Conservation (phyloP, 225 moss, liverwort and hornwort genomes). For the Sphagnum tenellum region DNA sequence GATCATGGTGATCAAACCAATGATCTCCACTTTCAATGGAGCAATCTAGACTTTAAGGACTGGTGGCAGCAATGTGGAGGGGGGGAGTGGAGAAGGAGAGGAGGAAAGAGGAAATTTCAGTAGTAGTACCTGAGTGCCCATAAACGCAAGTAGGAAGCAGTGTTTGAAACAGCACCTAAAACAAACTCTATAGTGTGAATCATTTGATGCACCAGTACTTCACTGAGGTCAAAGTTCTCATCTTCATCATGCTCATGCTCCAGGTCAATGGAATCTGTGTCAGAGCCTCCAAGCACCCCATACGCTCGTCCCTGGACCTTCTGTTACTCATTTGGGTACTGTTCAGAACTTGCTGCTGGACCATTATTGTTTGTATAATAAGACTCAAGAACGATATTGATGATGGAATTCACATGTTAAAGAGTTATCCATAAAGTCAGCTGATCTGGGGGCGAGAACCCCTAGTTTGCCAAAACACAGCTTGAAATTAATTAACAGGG, state of each 20-base stretch:
- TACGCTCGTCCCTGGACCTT: slow-evolving; percentile 70
- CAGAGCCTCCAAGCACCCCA: slow-evolving; percentile 71
- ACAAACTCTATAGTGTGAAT: slow-evolving; percentile 99
- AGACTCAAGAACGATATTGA: too few relatives aligned
- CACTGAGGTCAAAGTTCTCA: slow-evolving; percentile 75
- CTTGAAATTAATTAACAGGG: too few relatives aligned
- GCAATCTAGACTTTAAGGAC: too few relatives aligned
- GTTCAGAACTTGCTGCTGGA: too few relatives aligned
- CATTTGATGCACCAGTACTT: slow-evolving; percentile 94
- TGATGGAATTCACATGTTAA: too few relatives aligned
- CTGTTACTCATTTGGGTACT: slow-evolving; percentile 16
- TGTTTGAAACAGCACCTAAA: slow-evolving; percentile 91
- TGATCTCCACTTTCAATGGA: too few relatives aligned
- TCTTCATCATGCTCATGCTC: slow-evolving; percentile 58
- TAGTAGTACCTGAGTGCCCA: slow-evolving; percentile 77
- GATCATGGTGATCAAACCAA: too few relatives aligned
- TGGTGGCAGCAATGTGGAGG: not conserved
- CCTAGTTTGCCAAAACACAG: too few relatives aligned
- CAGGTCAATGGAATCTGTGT: slow-evolving; percentile 60
- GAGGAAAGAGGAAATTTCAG: too few relatives aligned
- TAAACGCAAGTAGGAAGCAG: slow-evolving; percentile 90
- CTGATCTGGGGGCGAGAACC: too few relatives aligned
- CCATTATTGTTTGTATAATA: too few relatives aligned
- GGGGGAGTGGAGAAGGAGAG: not conserved
- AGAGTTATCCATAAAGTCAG: too few relatives aligned